Base-by-base conservation (phyloP, 2,329 filamentous ascomycete genomes). In the Keithomyces neogunnii region DNA sequence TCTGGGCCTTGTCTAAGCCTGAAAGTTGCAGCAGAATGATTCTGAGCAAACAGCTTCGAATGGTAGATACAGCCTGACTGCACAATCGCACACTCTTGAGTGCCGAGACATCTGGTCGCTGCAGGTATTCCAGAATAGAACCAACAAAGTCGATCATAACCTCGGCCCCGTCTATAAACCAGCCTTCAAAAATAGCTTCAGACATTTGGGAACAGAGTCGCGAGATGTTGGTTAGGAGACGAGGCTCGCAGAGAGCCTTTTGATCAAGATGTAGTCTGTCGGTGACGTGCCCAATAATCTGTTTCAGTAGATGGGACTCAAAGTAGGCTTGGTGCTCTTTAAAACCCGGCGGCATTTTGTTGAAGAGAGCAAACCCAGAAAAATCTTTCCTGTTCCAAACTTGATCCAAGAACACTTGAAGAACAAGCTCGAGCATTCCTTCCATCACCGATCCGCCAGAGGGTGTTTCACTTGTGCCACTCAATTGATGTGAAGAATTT, bases 301-400 rank as follows among this genome's bases (percentile, higher is more conserved):
- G 86, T 31, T 84, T 81, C 26, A 97, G 73, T 3, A 97, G 73
- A 63, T 91, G 96, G 0, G 93, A 95, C 63, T 95, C 89, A 58
- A 99, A 96, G 64, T 91, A 95, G 0, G 90, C 89, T 61, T 96
- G 91, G 59, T 97, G 90, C 63, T 97, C 93, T 58, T 92, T 82
- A 61, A 95, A 96, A 0, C 92, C 91, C 1, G 93, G 89, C 1
- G 95, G 93, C 0, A 92, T 86, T 64, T 93, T 96, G 49, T 88
- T 73, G 62, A 89, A 95, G 8, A 99, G 71, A 0, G 86, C 84
- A 49, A 99, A 87, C 0, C 93, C 92, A 3, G 85, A 77, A 62
- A 97, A 99, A 49, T 99, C 93, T 64, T 96, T 96, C 30, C 89
- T 84, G 32, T 78, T 79, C 42, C 96, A 80, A 0, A 97, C 72